phyloP scores from a whole-genome alignment of 345 rosid species.

The Aurinia saxatilis region DNA sequence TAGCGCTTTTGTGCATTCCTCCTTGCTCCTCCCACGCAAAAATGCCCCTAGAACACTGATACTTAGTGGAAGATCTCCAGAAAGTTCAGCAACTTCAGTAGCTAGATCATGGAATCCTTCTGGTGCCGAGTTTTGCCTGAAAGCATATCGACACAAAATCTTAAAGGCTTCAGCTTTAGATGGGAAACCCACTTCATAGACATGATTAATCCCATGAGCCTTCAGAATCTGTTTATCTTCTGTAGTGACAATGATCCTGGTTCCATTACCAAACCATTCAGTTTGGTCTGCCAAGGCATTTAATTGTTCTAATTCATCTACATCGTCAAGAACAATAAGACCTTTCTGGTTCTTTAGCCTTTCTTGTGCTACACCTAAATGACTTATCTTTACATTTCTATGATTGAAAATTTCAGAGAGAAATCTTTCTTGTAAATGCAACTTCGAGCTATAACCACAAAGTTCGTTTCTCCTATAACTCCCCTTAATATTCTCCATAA shows the following conservation, averaged over 20 bases:
- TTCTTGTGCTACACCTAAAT: neutral
- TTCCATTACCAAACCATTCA: conserved; percentile 42
- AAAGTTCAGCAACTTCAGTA: neutral
- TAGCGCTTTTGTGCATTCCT: conserved; percentile 17
- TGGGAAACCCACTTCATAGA: conserved; percentile 8
- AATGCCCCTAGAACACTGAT: conserved; percentile 29
- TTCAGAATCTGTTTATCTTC: conserved; percentile 29
- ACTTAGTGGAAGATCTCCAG: conserved; percentile 27
- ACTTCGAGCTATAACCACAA: neutral
- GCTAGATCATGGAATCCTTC: conserved; percentile 4
- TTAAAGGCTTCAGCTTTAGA: conserved; percentile 3
- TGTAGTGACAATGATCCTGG: conserved; percentile 46
- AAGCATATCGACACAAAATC: conserved; percentile 15
- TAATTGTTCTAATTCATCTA: conserved; percentile 36
- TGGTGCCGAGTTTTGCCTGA: neutral
- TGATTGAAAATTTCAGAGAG: neutral
- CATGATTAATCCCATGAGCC: too few relatives aligned
- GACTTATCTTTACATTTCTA: neutral
- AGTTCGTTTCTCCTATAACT: neutral
- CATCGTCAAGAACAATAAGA: conserved; percentile 49
- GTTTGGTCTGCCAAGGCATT: conserved; percentile 34
- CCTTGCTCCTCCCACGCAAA: neutral
- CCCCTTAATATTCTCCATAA: conserved; percentile 10
- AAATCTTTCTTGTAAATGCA: neutral
- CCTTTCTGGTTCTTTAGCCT: conserved; percentile 13